These are phyloP conservation scores for Parascedosporium putredinis DNA, from an alignment of 2,329 filamentous ascomycete genomes.

Conservation along the genomic window DNA sequence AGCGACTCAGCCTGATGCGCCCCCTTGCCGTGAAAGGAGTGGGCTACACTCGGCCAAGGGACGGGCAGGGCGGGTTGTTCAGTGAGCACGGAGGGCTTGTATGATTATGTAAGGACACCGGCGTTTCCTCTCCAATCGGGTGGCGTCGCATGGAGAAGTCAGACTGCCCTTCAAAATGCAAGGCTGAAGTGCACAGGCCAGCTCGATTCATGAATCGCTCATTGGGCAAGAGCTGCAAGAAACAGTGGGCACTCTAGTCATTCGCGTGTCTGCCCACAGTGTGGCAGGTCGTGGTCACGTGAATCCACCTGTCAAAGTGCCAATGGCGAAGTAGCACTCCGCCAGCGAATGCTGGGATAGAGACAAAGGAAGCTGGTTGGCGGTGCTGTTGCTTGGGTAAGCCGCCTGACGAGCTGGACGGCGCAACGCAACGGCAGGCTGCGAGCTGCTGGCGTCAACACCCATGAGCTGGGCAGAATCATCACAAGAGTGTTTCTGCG, in stretches of 20 bases:
- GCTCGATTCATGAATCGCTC: too few species aligned
- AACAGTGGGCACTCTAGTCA: too few species aligned
- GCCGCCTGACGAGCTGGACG: not conserved
- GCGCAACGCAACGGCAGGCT: conserved; percentile 16
- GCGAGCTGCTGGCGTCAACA: conserved; percentile 24
- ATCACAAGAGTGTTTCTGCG: not conserved
- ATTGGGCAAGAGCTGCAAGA: too few species aligned
- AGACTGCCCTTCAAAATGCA: not conserved
- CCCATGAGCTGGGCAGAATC: conserved; percentile 9
- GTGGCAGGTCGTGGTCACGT: too few species aligned
- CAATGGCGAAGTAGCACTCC: too few species aligned
- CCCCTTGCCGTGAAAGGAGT: not conserved
- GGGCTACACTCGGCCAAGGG: not conserved
- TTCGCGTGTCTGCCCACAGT: too few species aligned
- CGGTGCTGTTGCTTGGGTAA: not conserved
- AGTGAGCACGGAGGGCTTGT: too few species aligned
- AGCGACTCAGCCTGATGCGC: not conserved
- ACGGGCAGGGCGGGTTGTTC: too few species aligned
- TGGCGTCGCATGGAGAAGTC: not conserved
- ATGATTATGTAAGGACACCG: not conserved
- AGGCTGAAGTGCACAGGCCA: not conserved
- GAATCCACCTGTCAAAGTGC: too few species aligned
- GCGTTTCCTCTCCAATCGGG: not conserved
- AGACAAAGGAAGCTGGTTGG: too few species aligned
- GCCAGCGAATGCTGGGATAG: too few species aligned